Conservation (phyloP, 1,139 yeast species). For the Meyerozyma smithsonii region DNA sequence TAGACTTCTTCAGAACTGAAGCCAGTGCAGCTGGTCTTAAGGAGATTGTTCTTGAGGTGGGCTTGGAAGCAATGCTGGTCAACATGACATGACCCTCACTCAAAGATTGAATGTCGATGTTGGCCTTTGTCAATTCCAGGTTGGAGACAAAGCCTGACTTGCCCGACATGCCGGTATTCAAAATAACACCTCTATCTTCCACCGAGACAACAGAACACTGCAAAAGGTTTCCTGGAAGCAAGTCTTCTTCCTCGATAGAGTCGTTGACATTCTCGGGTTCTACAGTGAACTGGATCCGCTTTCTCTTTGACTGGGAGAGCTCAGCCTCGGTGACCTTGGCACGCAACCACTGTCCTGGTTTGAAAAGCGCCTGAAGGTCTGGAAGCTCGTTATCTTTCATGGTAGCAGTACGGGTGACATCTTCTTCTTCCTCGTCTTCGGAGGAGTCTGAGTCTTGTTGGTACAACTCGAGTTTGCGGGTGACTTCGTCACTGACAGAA, state of each 20-base stretch:
- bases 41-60: slow-evolving; percentile 58
- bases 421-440: slow-evolving; percentile 39
- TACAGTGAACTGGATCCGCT: slow-evolving; percentile 65
- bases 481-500: slow-evolving; percentile 61
- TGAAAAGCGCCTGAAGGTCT: slow-evolving; percentile 48
- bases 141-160: slow-evolving; percentile 72
- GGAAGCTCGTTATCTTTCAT: slow-evolving; percentile 45
- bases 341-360: slow-evolving; percentile 80
- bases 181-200: slow-evolving; percentile 87
- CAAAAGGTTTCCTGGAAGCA: slow-evolving; percentile 54
- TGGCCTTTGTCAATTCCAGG: slow-evolving; percentile 44
- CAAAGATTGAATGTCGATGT: slow-evolving; percentile 16
- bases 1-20: slow-evolving; percentile 33
- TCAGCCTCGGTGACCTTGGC: slow-evolving; percentile 57
- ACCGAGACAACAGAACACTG: slow-evolving; percentile 76
- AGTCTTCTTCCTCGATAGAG: slow-evolving; percentile 57
- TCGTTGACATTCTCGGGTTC: slow-evolving; percentile 74
- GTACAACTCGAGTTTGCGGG: slow-evolving; percentile 50
- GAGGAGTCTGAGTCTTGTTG: slow-evolving; percentile 39
- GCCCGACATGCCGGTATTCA: slow-evolving; percentile 60
- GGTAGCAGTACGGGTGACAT: slow-evolving; percentile 22
- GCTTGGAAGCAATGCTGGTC: slow-evolving; percentile 39
- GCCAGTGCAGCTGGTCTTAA: slow-evolving; percentile 39
- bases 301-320: slow-evolving; percentile 35
- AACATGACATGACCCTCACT: slow-evolving; percentile 48